Conservation (phyloP, 768 basidiomycete genomes). For the Erythrobasidium yunnanense region DNA sequence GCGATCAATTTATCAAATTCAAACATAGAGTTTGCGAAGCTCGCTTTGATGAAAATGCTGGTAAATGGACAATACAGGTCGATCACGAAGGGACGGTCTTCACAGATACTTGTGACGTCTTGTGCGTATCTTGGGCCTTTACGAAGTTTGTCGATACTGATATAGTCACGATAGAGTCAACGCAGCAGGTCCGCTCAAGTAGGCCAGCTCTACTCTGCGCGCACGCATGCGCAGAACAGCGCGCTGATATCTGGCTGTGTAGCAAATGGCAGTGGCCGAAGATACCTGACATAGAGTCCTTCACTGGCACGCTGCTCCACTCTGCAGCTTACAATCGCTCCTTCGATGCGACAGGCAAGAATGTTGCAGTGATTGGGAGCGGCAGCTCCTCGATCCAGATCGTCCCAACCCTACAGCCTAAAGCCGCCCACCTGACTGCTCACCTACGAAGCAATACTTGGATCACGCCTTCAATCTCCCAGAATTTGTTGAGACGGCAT, state of each 20-base stretch:
- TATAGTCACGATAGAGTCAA: constrained; percentile 45
- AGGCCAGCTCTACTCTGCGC: not conserved
- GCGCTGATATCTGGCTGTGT: constrained; percentile 8
- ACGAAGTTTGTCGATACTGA: not conserved
- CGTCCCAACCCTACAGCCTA: constrained; percentile 17
- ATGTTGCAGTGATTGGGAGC: constrained; percentile 37
- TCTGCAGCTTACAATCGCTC: constrained; percentile 51
- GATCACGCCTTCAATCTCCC: not conserved
- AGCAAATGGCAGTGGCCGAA: constrained; percentile 58
- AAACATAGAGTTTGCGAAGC: constrained; percentile 47
- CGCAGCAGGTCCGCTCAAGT: constrained; percentile 44
- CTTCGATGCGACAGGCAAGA: constrained; percentile 35
- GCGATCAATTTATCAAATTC: constrained; percentile 19
- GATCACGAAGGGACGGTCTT: constrained; percentile 10
- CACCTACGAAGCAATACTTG: not conserved
- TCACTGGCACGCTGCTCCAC: constrained; percentile 54
- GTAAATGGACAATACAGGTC: constrained; percentile 53
- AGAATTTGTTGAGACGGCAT: not conserved
- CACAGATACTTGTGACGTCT: constrained; percentile 47
- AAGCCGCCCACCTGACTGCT: constrained; percentile 6
- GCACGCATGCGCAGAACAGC: not conserved
- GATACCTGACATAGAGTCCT: constrained; percentile 51
- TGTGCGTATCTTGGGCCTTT: not conserved
- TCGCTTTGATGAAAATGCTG: constrained; percentile 47
- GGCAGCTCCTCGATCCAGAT: constrained; percentile 25